Evolutionary conservation across 495 filamentous ascomycete species (phyloP).

Genomic region (Penicillium silybi): DNA sequence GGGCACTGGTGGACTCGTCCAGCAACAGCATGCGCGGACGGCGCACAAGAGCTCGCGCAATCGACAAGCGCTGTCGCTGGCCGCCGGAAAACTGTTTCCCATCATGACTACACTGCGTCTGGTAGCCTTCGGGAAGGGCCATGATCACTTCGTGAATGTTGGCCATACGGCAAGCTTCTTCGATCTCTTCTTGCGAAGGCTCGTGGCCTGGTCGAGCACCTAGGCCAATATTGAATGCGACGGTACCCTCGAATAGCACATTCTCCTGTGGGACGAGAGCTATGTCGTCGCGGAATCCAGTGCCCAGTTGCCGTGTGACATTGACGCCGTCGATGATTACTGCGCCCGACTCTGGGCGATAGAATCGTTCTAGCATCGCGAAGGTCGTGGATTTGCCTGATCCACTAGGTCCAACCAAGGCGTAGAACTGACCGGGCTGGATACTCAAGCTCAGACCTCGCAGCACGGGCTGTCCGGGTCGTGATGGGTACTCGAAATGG

Average conservation of each 20-base stretch:
- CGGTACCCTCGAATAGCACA: conserved; percentile 49
- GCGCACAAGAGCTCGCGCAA: conserved; percentile 69
- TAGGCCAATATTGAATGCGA: conserved; percentile 51
- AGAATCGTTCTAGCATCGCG: conserved; percentile 57
- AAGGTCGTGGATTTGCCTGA: conserved; percentile 61
- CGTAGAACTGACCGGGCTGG: conserved; percentile 53
- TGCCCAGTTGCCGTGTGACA: conserved; percentile 33
- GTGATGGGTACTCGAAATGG: conserved; percentile 57
- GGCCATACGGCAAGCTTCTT: conserved; percentile 52
- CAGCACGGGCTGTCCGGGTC: conserved; percentile 51
- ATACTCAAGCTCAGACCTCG: conserved; percentile 51
- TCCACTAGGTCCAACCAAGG: conserved; percentile 56
- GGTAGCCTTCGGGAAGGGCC: conserved; percentile 55
- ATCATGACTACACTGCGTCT: conserved; percentile 59
- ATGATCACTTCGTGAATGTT: conserved; percentile 57
- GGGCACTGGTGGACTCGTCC: conserved; percentile 70
- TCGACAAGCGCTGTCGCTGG: conserved; percentile 72
- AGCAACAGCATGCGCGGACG: conserved; percentile 64
- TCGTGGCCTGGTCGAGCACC: conserved; percentile 43
- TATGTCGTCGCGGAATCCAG: conserved; percentile 45
- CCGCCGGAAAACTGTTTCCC: conserved; percentile 65
- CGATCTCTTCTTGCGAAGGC: conserved; percentile 47
- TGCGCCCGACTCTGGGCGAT: conserved; percentile 39
- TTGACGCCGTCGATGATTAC: conserved; percentile 38
- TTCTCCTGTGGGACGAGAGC: conserved; percentile 53